Base-by-base conservation (phyloP, 495 filamentous ascomycete species). In the Pyronema omphalodes region DNA sequence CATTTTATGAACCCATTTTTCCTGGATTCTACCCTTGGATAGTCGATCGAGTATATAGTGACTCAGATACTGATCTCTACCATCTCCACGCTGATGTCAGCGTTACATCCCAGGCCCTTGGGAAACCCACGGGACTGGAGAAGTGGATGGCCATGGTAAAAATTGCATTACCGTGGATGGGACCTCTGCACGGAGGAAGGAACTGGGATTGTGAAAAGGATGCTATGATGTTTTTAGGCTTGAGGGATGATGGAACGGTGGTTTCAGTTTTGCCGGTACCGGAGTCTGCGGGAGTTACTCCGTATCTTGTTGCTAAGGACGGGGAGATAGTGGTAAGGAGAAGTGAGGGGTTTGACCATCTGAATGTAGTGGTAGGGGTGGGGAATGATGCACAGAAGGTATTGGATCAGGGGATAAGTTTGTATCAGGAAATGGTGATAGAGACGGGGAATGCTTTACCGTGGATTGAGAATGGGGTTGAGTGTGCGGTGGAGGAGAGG, bases 161-260 rank as follows among this genome's bases (percentile, higher is more conserved):
- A 39, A 68, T 83, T 2, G 88, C 81, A 76, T 73, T 71, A 33
- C 80, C 88, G 0, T 96, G 91, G 91, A 71, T 96, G 11, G 85
- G 82, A 0, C 91, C 91, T 15, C 72, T 86, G 12, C 91, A 98
- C 67, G 89, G 89, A 12, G 77, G 74, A 51, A 66, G 70, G 7
- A 65, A 69, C 6, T 83, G 91, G 29, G 61, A 61, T 6, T 68
- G 87, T 19, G 81, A 82, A 34, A 81, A 85, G 56, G 85, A 93
- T 66, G 86, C 81, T 4, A 66, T 98, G 1, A 63, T 95, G 49
- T 82, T 78, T 40, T 85, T 87, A 0, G 94, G 93, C 60, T 71
- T 94, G 9, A 80, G 79, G 15, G 67, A 64, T 0, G 76, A 85
- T 64, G 91, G 91, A 0, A 69, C 76, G 19, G 78, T 93, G 69